Evolutionary conservation across 2,329 filamentous ascomycete genomes (phyloP).

Genomic region (Nannizzia gypsea): DNA sequence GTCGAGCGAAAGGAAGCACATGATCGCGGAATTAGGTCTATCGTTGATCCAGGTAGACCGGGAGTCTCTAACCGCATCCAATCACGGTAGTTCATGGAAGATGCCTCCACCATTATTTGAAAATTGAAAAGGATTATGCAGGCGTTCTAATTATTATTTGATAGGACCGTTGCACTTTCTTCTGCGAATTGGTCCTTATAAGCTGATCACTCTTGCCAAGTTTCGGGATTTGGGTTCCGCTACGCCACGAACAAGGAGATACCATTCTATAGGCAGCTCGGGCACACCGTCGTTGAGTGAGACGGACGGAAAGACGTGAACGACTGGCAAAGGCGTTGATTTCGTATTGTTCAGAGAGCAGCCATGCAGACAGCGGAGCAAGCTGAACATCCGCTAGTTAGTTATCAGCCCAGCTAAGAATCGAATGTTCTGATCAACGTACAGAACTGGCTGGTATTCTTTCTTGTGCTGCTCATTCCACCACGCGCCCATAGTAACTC

Average conservation of each 20-base stretch:
- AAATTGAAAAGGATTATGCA: not conserved
- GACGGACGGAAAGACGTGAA: not conserved
- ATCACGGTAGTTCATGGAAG: not conserved
- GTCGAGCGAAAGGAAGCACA: not conserved
- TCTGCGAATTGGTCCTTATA: not conserved
- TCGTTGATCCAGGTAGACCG: not conserved
- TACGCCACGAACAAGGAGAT: not conserved
- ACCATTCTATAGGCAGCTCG: not conserved
- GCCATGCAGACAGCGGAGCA: not conserved
- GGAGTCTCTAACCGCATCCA: not conserved
- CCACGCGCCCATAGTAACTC: not conserved
- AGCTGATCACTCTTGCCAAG: not conserved
- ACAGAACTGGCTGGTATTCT: not conserved
- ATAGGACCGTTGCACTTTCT: not conserved
- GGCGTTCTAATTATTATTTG: not conserved
- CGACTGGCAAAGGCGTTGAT: not conserved
- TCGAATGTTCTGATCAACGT: not conserved
- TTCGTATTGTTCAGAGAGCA: not conserved
- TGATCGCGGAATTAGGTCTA: constrained; percentile 3
- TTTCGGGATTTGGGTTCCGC: constrained; percentile 1
- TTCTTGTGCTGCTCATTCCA: not conserved
- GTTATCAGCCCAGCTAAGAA: not conserved
- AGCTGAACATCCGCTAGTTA: not conserved
- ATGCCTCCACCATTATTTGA: not conserved
- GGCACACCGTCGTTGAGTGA: not conserved